A percentile compares a stretch with the other conserved stretches of the same genome.
phyloP scores from a whole-genome alignment of 1,284 basidiomycete genomes.

The Cryptococcus sp. region DNA sequence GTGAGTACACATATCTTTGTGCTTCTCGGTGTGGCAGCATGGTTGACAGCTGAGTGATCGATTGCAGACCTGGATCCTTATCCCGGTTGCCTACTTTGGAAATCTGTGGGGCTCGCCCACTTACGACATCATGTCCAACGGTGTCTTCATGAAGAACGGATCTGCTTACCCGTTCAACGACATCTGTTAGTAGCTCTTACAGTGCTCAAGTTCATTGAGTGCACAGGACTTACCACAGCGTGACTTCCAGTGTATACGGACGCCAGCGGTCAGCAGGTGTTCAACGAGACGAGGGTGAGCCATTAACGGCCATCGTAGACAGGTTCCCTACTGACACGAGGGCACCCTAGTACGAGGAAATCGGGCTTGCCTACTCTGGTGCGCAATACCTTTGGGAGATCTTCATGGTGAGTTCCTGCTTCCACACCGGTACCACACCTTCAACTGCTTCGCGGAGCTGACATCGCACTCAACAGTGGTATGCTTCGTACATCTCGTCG shows the following conservation, averaged over 20 bases:
- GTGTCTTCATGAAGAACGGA: slow-evolving; percentile 21
- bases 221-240: neutral
- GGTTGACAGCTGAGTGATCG: neutral
- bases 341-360: slow-evolving; percentile 10
- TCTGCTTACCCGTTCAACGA: slow-evolving; percentile 18
- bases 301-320: neutral
- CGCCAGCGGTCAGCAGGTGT: slow-evolving; percentile 5
- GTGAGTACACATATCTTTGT: slow-evolving; percentile 1
- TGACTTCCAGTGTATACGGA: slow-evolving; percentile 8
- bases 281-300: slow-evolving; percentile 17
- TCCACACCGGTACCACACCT: neutral
- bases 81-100: slow-evolving; percentile 21
- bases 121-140: slow-evolving; percentile 23
- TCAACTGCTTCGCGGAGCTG: neutral
- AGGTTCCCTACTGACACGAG: neutral
- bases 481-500: slow-evolving; percentile 20
- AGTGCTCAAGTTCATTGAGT: neutral
- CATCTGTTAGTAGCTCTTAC: slow-evolving; percentile 8
- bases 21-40: neutral
- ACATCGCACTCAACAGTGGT: slow-evolving; percentile 5
- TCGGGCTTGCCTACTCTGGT: slow-evolving; percentile 20
- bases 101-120: slow-evolving; percentile 20
- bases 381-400: slow-evolving; percentile 22
- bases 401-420: slow-evolving; percentile 7
- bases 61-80: slow-evolving; percentile 18